phyloP scores from a whole-genome alignment of 768 basidiomycete genomes.

The Asterophora parasitica region DNA sequence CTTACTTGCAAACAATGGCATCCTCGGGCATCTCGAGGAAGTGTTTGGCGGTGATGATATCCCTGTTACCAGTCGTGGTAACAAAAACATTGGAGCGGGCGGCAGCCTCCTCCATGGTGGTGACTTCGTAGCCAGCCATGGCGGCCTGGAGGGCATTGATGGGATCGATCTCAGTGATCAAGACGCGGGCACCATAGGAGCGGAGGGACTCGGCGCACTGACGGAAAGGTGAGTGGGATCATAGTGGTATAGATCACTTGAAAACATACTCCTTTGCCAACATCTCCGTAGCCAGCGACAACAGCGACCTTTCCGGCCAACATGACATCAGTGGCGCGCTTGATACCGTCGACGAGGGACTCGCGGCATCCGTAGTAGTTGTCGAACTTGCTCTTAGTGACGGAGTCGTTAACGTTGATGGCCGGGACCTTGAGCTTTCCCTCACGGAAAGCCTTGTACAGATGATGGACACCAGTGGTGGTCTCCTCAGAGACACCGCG shows the following conservation, averaged over 20 bases:
- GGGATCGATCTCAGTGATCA: slow-evolving; percentile 98
- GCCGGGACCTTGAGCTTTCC: slow-evolving; percentile 96
- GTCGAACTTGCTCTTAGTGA: slow-evolving; percentile 99
- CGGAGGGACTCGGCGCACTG: slow-evolving; percentile 96
- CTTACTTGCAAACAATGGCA: slow-evolving; percentile 96
- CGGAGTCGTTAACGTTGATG: slow-evolving; percentile 99
- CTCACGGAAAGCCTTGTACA: slow-evolving; percentile 97
- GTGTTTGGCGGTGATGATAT: slow-evolving; percentile 92
- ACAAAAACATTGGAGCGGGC: slow-evolving; percentile 88
- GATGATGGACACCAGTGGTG: slow-evolving; percentile 98
- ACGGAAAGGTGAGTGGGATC: slow-evolving; percentile 1
- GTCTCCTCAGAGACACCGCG: slow-evolving; percentile 98
- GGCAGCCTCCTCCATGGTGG: slow-evolving; percentile 97
- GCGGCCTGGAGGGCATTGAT: slow-evolving; percentile 99
- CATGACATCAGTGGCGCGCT: slow-evolving; percentile 99
- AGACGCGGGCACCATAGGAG: slow-evolving; percentile 95
- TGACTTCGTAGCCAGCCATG: slow-evolving; percentile 99
- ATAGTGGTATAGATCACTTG: background rate
- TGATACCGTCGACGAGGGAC: slow-evolving; percentile 99
- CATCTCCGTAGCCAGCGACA: slow-evolving; percentile 98
- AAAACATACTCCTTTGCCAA: slow-evolving; percentile 91
- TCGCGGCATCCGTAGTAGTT: slow-evolving; percentile 99
- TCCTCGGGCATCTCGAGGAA: slow-evolving; percentile 95
- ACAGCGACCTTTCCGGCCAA: slow-evolving; percentile 99
- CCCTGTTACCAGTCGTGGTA: slow-evolving; percentile 97